A percentile compares a stretch with the other conserved stretches of the same genome.
These are phyloP conservation scores for Chaetomium cochliodes DNA, from an alignment of 495 filamentous ascomycete genomes.

Conservation along the genomic window DNA sequence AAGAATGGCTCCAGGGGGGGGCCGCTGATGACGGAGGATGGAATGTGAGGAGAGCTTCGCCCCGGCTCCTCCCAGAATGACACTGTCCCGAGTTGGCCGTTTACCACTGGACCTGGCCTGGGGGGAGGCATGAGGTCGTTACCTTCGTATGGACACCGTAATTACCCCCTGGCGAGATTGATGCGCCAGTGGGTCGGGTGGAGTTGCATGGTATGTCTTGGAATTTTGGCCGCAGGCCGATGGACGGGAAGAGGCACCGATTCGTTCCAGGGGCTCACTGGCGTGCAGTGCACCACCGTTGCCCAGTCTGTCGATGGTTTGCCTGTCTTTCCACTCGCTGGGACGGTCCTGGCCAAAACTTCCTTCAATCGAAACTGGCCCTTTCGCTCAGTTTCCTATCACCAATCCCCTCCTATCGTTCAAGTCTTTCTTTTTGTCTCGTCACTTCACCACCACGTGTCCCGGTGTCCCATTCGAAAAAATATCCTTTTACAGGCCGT, in stretches of 20 bases:
- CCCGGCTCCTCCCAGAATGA: background rate
- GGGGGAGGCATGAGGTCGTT: no score
- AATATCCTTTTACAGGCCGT: constrained; percentile 3
- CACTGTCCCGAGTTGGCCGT: background rate
- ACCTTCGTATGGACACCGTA: background rate
- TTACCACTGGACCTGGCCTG: background rate
- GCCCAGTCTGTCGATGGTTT: constrained; percentile 22
- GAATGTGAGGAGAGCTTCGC: background rate
- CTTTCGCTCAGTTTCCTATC: constrained; percentile 32
- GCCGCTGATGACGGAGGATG: background rate
- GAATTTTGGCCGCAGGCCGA: constrained; percentile 29
- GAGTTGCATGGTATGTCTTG: constrained; percentile 25
- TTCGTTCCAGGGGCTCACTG: constrained; percentile 28
- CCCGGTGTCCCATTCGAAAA: constrained; percentile 24
- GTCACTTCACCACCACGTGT: constrained; percentile 24
- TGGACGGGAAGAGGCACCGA: constrained; percentile 27
- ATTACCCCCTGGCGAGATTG: constrained; percentile 13
- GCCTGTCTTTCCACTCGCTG: constrained; percentile 5
- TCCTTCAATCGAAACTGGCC: constrained; percentile 21
- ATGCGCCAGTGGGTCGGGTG: constrained; percentile 2
- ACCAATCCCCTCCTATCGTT: constrained; percentile 42
- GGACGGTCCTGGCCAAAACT: constrained; percentile 22
- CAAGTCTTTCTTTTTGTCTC: constrained; percentile 40
- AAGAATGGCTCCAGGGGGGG: background rate
- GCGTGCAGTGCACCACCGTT: constrained; percentile 32